Evolutionary conservation across 805 yeast species (phyloP).

Genomic region (Pichia cabralensis): DNA sequence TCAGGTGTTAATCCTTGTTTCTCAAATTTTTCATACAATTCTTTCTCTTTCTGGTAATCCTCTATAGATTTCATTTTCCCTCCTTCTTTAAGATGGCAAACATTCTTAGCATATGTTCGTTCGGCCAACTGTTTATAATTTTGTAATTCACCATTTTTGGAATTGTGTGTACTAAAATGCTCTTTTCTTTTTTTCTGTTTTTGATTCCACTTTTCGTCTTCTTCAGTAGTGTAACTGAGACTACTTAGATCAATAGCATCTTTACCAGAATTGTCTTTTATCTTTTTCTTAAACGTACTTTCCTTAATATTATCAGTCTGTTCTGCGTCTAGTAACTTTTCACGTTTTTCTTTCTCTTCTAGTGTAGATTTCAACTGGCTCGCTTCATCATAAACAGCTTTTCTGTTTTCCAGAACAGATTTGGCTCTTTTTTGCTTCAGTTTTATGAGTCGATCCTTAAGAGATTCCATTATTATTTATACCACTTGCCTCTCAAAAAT

Average conservation of each 20-base stretch:
- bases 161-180: slow-evolving; percentile 27
- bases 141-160: slow-evolving; percentile 28
- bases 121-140: slow-evolving; percentile 51
- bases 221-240: slow-evolving; percentile 48
- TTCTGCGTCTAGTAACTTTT: background rate
- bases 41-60: slow-evolving; percentile 32
- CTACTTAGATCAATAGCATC: slow-evolving; percentile 28
- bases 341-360: background rate
- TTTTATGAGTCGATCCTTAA: slow-evolving; percentile 2
- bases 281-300: background rate
- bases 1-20: slow-evolving; percentile 18
- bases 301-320: background rate
- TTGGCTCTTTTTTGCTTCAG: slow-evolving; percentile 5
- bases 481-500: too few relatives aligned
- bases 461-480: too few relatives aligned
- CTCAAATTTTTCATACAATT: slow-evolving; percentile 15
- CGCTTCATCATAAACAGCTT: slow-evolving; percentile 10
- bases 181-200: slow-evolving; percentile 1
- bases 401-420: slow-evolving; percentile 6
- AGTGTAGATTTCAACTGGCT: background rate
- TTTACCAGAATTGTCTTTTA: slow-evolving; percentile 22
- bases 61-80: slow-evolving; percentile 23
- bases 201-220: slow-evolving; percentile 46
- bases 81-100: slow-evolving; percentile 24
- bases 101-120: slow-evolving; percentile 45